phyloP scores from a whole-genome alignment of 495 filamentous ascomycete species.

The Penicillium arizonense region DNA sequence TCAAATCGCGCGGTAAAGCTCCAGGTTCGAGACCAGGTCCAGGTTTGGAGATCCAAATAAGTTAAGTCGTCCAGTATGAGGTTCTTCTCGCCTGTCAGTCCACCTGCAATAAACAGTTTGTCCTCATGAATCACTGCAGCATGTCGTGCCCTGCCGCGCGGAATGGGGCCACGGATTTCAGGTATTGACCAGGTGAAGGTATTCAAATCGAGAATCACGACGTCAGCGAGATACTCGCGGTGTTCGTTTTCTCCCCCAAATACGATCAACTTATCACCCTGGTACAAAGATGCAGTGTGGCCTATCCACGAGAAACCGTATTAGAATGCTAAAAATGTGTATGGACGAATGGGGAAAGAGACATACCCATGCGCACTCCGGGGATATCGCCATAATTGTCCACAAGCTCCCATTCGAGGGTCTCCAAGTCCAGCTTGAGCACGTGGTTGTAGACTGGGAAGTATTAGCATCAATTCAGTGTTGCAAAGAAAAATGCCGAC shows the following conservation, averaged over 20 bases:
- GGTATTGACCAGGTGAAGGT: slow-evolving; percentile 94
- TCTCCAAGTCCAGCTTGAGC: slow-evolving; percentile 77
- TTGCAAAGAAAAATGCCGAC: slow-evolving; percentile 27
- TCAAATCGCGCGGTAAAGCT: slow-evolving; percentile 91
- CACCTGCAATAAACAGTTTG: slow-evolving; percentile 91
- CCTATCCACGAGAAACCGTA: slow-evolving; percentile 48
- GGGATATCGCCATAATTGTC: slow-evolving; percentile 99
- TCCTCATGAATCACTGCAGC: slow-evolving; percentile 93
- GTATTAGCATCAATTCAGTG: slow-evolving; percentile 4
- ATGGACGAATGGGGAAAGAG: slow-evolving; percentile 24
- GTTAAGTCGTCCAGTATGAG: slow-evolving; percentile 91
- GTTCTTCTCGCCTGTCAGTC: slow-evolving; percentile 83
- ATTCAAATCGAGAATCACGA: slow-evolving; percentile 92
- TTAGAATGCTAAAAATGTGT: background rate
- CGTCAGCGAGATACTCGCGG: slow-evolving; percentile 88
- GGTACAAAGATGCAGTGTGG: slow-evolving; percentile 92
- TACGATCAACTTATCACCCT: slow-evolving; percentile 89
- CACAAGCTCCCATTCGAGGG: slow-evolving; percentile 88
- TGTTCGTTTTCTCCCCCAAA: slow-evolving; percentile 99
- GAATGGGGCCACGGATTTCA: slow-evolving; percentile 74
- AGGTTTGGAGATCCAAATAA: slow-evolving; percentile 94
- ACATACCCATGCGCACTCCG: slow-evolving; percentile 89
- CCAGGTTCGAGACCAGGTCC: slow-evolving; percentile 97
- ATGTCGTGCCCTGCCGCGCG: slow-evolving; percentile 87
- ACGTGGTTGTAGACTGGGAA: slow-evolving; percentile 92